These are phyloP conservation scores for Colletotrichum cordylinicola DNA, from an alignment of 2,329 filamentous ascomycete genomes.

Conservation along the genomic window DNA sequence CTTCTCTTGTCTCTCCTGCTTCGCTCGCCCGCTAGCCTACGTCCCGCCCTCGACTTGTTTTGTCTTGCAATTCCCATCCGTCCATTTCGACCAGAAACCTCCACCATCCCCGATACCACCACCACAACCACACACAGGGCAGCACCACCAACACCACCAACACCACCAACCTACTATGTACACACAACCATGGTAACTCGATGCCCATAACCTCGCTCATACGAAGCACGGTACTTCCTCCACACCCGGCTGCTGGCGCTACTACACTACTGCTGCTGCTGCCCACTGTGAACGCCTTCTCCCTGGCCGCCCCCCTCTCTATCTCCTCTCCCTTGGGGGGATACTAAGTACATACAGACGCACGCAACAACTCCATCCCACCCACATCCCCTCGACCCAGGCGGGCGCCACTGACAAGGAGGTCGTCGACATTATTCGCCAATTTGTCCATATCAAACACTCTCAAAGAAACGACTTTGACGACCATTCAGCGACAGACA, in stretches of 20 bases:
- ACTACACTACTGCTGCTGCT: background rate
- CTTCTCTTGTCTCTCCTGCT: constrained; percentile 17
- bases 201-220: background rate
- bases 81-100: background rate
- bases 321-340: background rate
- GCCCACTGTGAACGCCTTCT: background rate
- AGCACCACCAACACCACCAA: background rate
- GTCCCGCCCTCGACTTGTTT: constrained; percentile 6
- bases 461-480: background rate
- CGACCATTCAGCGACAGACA: background rate
- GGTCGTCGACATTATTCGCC: background rate
- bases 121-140: background rate
- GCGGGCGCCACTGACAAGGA: background rate
- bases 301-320: background rate
- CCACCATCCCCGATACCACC: background rate
- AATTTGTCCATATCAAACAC: background rate
- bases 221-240: background rate
- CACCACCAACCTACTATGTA: background rate
- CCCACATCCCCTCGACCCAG: background rate
- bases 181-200: background rate
- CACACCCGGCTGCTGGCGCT: background rate
- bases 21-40: constrained; percentile 2
- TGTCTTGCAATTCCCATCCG: constrained; percentile 4
- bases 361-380: background rate
- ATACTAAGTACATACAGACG: background rate